Base-by-base conservation (phyloP, 306 rosid genomes). In the Cucurbita ficifolia region DNA sequence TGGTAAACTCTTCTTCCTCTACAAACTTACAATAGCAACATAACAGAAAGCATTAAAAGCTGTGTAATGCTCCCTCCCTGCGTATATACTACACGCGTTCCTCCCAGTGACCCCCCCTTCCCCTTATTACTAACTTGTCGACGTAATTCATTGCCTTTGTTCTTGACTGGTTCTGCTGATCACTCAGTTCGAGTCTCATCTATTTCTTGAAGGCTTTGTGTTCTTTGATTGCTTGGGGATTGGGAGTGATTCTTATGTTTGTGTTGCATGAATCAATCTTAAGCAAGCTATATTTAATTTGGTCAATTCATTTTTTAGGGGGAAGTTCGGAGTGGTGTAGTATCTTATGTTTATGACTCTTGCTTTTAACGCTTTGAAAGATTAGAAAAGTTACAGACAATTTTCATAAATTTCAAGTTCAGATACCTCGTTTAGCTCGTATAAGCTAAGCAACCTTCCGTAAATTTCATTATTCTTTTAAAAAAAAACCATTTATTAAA, bases 91-190 rank as follows among this genome's bases (percentile, higher is more conserved):
- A n/a, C n/a, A n/a, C n/a, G n/a, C n/a, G n/a, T n/a, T n/a, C n/a
- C n/a, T n/a, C n/a, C n/a, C n/a, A n/a, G n/a, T n/a, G n/a, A n/a
- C n/a, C n/a, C n/a, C n/a, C n/a, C n/a, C n/a, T n/a, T n/a, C n/a
- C n/a, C n/a, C n/a, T n/a, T n/a, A n/a, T n/a, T n/a, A n/a, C n/a
- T n/a, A n/a, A n/a, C n/a, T n/a, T n/a, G n/a, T n/a, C n/a, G n/a
- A n/a, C n/a, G n/a, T n/a, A n/a, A n/a, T n/a, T n/a, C 92, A 1
- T 74, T 87, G 81, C 97, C 98, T 42, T 81, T 93, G 79, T 93
- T 84, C 80, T 81, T 93, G 84, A 90, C 97, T 22, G 98, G 97
- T 77, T 93, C 98, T 18, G 97, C 98, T 13, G 97, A 93, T 71
- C 91, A 93, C 82, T 90, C 96, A 2, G 97, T 93, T 33, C 86